Percentiles rank a stretch among this genome's conserved stretches.
phyloP scores from a whole-genome alignment of 257 asterid species.

The Scutellaria barbata region DNA sequence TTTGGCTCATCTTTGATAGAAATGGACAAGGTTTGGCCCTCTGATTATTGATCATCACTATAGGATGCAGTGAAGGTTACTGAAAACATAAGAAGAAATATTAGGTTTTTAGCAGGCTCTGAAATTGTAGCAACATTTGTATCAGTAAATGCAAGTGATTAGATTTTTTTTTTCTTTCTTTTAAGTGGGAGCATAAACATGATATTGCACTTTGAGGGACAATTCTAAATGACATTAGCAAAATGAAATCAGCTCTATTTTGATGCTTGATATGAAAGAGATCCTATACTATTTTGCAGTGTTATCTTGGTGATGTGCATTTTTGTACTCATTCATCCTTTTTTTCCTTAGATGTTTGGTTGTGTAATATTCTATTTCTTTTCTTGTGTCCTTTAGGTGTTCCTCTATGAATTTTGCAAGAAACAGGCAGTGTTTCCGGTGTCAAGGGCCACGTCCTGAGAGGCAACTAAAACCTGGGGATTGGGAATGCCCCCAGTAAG shows the following conservation, averaged over 20 bases:
- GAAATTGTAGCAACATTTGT: too few species aligned
- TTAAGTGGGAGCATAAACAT: neutral
- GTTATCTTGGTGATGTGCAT: constrained; percentile 6
- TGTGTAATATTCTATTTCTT: neutral
- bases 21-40: too few species aligned
- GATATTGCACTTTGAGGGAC: constrained; percentile 1
- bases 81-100: too few species aligned
- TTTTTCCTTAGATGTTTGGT: constrained; percentile 3
- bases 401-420: constrained; percentile 79
- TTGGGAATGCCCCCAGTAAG: constrained; percentile 90
- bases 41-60: too few species aligned
- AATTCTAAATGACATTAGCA: neutral
- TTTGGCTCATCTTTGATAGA: too few species aligned
- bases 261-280: neutral
- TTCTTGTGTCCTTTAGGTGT: constrained; percentile 57
- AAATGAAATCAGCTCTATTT: neutral
- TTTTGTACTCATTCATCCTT: neutral
- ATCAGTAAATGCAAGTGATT: neutral
- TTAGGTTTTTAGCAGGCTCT: too few species aligned
- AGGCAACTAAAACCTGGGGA: constrained; percentile 75
- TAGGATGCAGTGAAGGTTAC: too few species aligned
- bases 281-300: neutral
- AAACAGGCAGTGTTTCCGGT: constrained; percentile 65
- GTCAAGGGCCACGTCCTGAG: constrained; percentile 68
- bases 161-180: neutral